These are phyloP conservation scores for Cymbopogon citratus DNA, from an alignment of 176 grass and related monocot species.

Conservation along the genomic window DNA sequence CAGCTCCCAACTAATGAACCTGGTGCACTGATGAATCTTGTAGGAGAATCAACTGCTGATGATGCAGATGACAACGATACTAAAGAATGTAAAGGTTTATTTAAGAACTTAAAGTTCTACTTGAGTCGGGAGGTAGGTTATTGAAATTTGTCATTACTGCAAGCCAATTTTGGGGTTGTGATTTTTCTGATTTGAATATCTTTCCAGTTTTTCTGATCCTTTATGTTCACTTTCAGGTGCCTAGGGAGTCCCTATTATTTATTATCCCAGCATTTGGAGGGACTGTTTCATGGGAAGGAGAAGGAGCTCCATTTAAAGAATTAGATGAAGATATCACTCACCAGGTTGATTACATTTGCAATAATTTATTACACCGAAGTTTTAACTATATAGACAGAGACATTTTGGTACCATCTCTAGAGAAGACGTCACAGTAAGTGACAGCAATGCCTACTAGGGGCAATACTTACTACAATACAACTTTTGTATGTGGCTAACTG, in stretches of 20 bases:
- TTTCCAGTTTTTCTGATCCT: neutral
- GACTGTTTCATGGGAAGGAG: conserved; percentile 89
- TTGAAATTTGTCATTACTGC: neutral
- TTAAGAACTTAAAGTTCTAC: conserved; percentile 85
- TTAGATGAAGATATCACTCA: conserved; percentile 68
- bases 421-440: neutral
- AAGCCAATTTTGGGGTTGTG: neutral
- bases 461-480: neutral
- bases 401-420: neutral
- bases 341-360: conserved; percentile 48
- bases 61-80: conserved; percentile 53
- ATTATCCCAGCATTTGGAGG: conserved; percentile 95
- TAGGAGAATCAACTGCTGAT: conserved; percentile 62
- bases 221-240: conserved; percentile 53
- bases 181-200: neutral
- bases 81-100: conserved; percentile 76
- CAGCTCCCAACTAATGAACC: conserved; percentile 91
- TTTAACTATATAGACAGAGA: neutral
- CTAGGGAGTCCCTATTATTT: conserved; percentile 87
- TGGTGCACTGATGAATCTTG: conserved; percentile 86
- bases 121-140: conserved; percentile 83
- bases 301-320: conserved; percentile 80
- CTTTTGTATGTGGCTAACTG: neutral
- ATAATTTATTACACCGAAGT: neutral
- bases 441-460: neutral